Evolutionary conservation across 345 rosid genomes (phyloP), one percentile per base, ranked within the genome.

Genomic region (Eucalyptus tenuipes): DNA sequence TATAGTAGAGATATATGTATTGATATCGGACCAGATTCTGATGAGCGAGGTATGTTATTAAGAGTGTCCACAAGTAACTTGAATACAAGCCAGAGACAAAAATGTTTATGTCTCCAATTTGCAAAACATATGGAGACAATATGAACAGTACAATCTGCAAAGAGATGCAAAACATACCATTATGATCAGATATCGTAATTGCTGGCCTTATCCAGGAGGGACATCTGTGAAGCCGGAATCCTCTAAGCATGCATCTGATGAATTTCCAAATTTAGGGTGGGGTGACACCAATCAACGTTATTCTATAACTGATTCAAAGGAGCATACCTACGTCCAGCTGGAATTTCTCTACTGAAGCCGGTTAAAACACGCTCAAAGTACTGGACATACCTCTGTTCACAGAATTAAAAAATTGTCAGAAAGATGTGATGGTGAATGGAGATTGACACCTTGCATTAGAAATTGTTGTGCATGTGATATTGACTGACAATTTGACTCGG

Each of bases 171-270:
- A 93, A 87, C 47, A 75, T 89, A 97, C 99, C 98, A 88, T 89
- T 95, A 86, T 97, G 98, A 93, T 95, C 91, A 71, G 97, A 95
- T 90, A 98, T 87, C 10, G 95, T 94, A 61, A 98, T 93, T 37
- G 97, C 93, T 25, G 99, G 99, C 93, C 98, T 94, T 89, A 97
- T 93, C 99, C 99, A 98, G 86, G 96, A 96, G 87, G 99, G 99
- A 88, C 99, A 96, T 86, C 93, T 94, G 89, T 94, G 97, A 90
- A 98, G 93, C 87, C 97, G 96, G 92, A 98, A 96, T 53, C 99
- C 99, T 91, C 98, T 94, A 16, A 98, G 96, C 95, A 96, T 96
- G 95, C 99, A 97, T 92, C 99, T 97, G 92, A 85, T 92, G 45
- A 84, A 89, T 57, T 82, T 88, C 47, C 84, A 88, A 89, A 55